These are phyloP conservation scores for Phytophthora cajani DNA, from an alignment of 352 stramenopile genomes.

Conservation along the genomic window DNA sequence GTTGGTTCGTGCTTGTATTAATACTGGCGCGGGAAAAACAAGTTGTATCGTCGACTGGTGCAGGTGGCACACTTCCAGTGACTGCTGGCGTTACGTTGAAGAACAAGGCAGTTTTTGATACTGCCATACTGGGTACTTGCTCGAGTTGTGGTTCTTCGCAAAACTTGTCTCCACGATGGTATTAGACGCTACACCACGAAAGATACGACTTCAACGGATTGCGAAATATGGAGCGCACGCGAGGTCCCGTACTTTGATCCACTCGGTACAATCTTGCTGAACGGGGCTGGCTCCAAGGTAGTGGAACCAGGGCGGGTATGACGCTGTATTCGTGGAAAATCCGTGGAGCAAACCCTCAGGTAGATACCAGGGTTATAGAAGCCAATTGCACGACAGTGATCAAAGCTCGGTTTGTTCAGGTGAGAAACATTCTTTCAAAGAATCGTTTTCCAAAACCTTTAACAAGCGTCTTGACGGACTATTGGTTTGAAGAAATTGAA, in stretches of 20 bases:
- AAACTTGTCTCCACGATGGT: constrained; percentile 4
- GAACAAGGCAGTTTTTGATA: neutral
- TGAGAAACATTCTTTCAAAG: neutral
- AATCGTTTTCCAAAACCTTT: neutral
- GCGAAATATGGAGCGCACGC: neutral
- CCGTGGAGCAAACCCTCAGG: neutral
- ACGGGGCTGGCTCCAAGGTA: neutral
- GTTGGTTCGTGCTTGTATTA: neutral
- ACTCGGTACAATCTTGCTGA: constrained; percentile 1
- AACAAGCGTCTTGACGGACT: neutral
- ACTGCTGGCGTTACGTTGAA: neutral
- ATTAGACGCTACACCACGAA: neutral
- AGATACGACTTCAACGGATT: neutral
- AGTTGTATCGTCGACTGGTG: neutral
- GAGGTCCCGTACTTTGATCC: constrained; percentile 7
- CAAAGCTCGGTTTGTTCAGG: neutral
- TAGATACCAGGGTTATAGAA: neutral
- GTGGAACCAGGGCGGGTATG: constrained; percentile 8
- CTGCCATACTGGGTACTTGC: neutral
- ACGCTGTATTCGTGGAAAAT: neutral
- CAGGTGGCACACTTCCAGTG: neutral
- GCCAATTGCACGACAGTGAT: neutral
- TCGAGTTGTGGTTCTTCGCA: constrained; percentile 7
- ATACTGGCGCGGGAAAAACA: neutral
- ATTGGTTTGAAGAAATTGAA: neutral